Evolutionary conservation across 352 stramenopile genomes (phyloP), one percentile per base, ranked within the genome.

Genomic region (Phytophthora pisi): DNA sequence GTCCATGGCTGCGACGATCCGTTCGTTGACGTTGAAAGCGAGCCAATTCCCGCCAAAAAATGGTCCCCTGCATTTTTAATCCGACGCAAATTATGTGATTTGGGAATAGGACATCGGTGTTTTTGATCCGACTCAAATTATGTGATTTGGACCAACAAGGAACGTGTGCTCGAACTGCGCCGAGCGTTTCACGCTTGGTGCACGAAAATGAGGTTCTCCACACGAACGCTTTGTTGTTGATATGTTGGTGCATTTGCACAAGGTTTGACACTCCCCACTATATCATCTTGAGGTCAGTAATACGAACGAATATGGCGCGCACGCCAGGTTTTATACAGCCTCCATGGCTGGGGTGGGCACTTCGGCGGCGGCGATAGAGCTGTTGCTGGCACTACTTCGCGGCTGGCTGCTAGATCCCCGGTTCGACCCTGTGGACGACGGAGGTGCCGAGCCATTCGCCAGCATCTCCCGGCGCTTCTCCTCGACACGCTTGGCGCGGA

Each of bases 401-500:
- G 54, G 46, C 30, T 61, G 50, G 30, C 51, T 66, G 15, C 46
- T 40, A 40, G 67, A 72, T 46, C 63, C 63, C 26, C 71, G 59
- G 18, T 60, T 70, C 6, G 67, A 74, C 10, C 62, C 68, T 15
- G 68, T 68, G 10, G 71, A 72, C 20, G 63, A 67, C 16, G 66
- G 23, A 53, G 71, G 55, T 26, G 55, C 60, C 2, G 67, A 72
- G 28, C 64, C 67, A 36, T 79, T 79, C 15, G 67, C 77, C 53
- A 85, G 57, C 63, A 91, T 68, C 58, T 91, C 82, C 20, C 79
- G 75, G 4, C 83, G 78, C 72, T 92, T 93, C 61, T 95, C 85
- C 16, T 87, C 85, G 3, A 89, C 75, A 26, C 87, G 84, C 68
- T 95, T 95, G 20, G 79, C 79, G 6, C 84, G 87, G 59, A 95